These are phyloP conservation scores for Chlorella sp. DNA, from an alignment of 139 green algal genomes.

Conservation along the genomic window DNA sequence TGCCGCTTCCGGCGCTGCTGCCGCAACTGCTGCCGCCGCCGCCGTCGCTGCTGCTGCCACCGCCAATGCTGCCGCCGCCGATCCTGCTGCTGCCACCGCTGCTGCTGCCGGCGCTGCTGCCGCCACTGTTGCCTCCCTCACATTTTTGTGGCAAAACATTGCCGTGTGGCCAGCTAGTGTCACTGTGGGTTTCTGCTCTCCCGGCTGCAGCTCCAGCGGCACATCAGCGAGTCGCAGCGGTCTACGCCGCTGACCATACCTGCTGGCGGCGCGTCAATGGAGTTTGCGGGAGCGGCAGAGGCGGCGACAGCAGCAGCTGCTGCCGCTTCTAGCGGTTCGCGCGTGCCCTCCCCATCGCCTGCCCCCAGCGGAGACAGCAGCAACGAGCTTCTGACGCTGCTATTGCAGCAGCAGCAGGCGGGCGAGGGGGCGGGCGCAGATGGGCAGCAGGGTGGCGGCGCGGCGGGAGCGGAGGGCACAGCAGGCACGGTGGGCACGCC, in stretches of 20 bases:
- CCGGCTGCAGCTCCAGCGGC: conserved; percentile 27
- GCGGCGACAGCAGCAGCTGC: background rate
- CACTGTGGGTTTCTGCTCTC: too few relatives aligned
- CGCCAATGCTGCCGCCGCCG: too few relatives aligned
- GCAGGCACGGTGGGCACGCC: background rate
- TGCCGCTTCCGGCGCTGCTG: too few relatives aligned
- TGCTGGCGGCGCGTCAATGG: background rate
- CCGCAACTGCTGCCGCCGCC: too few relatives aligned
- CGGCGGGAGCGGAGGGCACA: background rate
- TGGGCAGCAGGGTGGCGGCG: background rate
- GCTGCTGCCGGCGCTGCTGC: too few relatives aligned
- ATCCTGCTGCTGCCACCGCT: too few relatives aligned
- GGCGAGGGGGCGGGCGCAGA: background rate
- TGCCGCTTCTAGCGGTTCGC: background rate
- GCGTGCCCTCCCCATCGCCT: background rate
- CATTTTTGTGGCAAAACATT: too few relatives aligned
- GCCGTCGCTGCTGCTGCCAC: too few relatives aligned
- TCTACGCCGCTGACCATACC: background rate
- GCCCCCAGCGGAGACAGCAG: background rate
- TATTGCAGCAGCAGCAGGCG: conserved; percentile 38
- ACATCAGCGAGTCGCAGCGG: conserved; percentile 7
- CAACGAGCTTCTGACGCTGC: conserved; percentile 43
- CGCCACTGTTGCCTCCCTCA: too few relatives aligned
- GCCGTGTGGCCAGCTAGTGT: too few relatives aligned
- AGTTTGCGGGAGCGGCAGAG: background rate